A percentile compares a stretch with the other conserved stretches of the same genome.
Evolutionary conservation across 2,329 filamentous ascomycete species (phyloP).

Genomic region (Sphaerostilbella broomeana): DNA sequence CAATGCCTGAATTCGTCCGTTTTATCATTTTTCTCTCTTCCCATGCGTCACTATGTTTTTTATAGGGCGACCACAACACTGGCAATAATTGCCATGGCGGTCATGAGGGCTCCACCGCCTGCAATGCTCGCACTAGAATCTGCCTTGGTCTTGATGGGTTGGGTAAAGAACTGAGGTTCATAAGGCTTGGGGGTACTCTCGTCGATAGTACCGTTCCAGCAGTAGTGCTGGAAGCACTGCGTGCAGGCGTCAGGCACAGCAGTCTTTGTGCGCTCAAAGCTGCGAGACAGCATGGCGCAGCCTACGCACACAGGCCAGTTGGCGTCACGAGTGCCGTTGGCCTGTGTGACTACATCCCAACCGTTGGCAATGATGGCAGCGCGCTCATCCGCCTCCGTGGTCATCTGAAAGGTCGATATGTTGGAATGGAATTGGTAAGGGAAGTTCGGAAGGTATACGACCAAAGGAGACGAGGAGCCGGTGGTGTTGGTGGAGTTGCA

Average conservation of each 20-base stretch:
- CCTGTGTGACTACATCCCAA: conserved; percentile 75
- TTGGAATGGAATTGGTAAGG: conserved; percentile 75
- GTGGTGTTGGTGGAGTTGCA: conserved; percentile 53
- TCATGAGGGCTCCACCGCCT: conserved; percentile 14
- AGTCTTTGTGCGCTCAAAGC: conserved; percentile 64
- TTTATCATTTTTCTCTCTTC: neutral
- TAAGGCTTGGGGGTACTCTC: conserved; percentile 29
- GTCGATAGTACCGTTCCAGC: conserved; percentile 76
- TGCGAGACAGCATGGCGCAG: conserved; percentile 77
- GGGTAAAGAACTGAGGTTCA: conserved; percentile 21
- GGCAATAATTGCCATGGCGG: conserved; percentile 16
- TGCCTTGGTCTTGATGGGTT: conserved; percentile 18
- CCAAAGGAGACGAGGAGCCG: conserved; percentile 49
- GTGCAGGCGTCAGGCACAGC: conserved; percentile 64
- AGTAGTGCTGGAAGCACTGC: conserved; percentile 74
- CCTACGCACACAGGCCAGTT: conserved; percentile 80
- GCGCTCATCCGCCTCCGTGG: conserved; percentile 59
- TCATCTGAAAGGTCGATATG: conserved; percentile 66
- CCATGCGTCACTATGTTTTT: neutral
- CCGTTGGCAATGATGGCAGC: conserved; percentile 82
- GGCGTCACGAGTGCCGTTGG: conserved; percentile 66
- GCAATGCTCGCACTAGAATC: conserved; percentile 18
- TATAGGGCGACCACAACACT: conserved; percentile 18
- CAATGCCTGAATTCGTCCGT: too few species aligned
- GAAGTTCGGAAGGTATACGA: conserved; percentile 76